phyloP scores from a whole-genome alignment of 768 basidiomycete species.

The Trametes elegans region DNA sequence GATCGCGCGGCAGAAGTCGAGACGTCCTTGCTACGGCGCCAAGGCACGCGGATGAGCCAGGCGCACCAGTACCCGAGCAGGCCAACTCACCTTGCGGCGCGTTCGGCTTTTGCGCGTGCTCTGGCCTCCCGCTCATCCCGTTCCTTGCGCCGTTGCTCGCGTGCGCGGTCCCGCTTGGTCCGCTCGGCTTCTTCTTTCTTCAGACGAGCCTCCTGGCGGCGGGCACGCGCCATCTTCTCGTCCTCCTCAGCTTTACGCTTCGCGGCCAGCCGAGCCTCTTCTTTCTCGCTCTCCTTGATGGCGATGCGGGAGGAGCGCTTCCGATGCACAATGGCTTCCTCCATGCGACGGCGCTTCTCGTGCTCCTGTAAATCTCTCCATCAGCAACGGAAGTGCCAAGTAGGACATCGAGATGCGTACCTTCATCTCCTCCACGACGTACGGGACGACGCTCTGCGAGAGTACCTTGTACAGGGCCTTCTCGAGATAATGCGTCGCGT shows the following conservation, averaged over 20 bases:
- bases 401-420: constrained; percentile 37
- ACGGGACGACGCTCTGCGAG: constrained; percentile 63
- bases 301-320: constrained; percentile 92
- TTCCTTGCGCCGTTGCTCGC: constrained; percentile 50
- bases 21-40: not conserved
- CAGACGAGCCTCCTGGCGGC: constrained; percentile 42
- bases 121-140: constrained; percentile 41
- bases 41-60: not conserved
- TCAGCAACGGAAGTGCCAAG: not conserved
- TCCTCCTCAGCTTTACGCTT: constrained; percentile 61
- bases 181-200: constrained; percentile 40
- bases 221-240: constrained; percentile 63
- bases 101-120: constrained; percentile 28
- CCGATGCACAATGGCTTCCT: constrained; percentile 77
- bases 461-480: constrained; percentile 73
- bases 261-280: constrained; percentile 64
- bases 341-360: constrained; percentile 58
- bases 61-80: not conserved
- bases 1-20: constrained; percentile 3
- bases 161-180: constrained; percentile 51
- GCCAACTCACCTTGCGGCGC: constrained; percentile 12
- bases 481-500: constrained; percentile 76
- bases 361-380: constrained; percentile 45
- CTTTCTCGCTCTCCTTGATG: constrained; percentile 73
- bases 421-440: constrained; percentile 63